A percentile compares a stretch with the other conserved stretches of the same genome.
phyloP scores from a whole-genome alignment of 2,329 filamentous ascomycete species.

The Daldinia sp. region DNA sequence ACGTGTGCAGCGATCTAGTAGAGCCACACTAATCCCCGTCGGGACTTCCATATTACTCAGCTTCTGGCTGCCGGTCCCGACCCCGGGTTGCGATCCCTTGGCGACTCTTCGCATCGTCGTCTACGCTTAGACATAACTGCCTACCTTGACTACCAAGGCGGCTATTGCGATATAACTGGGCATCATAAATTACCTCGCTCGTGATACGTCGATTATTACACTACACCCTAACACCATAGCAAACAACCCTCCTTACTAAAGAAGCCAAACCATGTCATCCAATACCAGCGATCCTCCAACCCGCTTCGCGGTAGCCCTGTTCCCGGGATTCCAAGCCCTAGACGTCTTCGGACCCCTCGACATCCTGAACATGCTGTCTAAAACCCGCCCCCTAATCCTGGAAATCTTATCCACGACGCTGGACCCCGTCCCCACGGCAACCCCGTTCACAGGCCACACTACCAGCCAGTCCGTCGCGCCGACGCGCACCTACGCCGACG shows the following conservation, averaged over 20 bases:
- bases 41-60: constrained; percentile 24
- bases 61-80: constrained; percentile 8
- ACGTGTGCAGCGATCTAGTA: neutral
- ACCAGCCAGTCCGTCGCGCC: constrained; percentile 51
- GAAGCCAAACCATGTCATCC: neutral
- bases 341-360: constrained; percentile 59
- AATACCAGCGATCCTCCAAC: constrained; percentile 25
- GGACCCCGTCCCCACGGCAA: constrained; percentile 52
- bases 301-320: constrained; percentile 55
- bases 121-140: neutral
- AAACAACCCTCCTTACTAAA: no score
- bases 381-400: constrained; percentile 50
- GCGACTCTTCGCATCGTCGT: constrained; percentile 3
- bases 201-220: no score
- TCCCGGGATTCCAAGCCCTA: constrained; percentile 55
- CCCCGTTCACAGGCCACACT: constrained; percentile 40
- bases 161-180: neutral
- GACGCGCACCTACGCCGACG: constrained; percentile 61
- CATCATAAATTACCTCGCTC: no score
- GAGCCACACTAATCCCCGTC: constrained; percentile 23
- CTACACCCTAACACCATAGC: neutral
- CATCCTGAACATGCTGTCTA: constrained; percentile 53
- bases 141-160: neutral
- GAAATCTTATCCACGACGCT: constrained; percentile 52
- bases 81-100: constrained; percentile 20